A percentile compares a stretch with the other conserved stretches of the same genome.
Conservation (phyloP, 768 basidiomycete genomes). For the Daedalea quercina region DNA sequence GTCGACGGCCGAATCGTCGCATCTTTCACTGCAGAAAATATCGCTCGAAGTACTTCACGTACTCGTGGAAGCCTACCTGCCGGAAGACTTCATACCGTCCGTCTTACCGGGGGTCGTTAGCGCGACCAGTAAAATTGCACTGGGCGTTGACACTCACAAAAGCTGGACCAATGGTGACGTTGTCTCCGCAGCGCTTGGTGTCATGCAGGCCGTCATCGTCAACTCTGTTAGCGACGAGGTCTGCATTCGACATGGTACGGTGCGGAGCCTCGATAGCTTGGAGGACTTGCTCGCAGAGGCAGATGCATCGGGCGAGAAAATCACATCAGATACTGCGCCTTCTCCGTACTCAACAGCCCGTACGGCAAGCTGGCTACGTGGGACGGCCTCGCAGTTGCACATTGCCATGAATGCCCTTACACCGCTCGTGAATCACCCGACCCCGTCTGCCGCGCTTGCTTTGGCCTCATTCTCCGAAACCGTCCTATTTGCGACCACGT, state of each 20-base stretch:
- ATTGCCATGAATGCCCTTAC: constrained; percentile 76
- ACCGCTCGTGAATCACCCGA: constrained; percentile 66
- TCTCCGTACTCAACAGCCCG: constrained; percentile 46
- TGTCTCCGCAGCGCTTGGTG: constrained; percentile 49
- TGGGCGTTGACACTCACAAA: constrained; percentile 45
- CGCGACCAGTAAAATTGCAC: constrained; percentile 62
- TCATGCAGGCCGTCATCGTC: constrained; percentile 49
- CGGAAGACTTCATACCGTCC: constrained; percentile 51
- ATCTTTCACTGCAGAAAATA: constrained; percentile 52
- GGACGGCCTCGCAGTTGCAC: constrained; percentile 75
- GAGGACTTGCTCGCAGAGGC: constrained; percentile 44
- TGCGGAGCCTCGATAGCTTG: constrained; percentile 48
- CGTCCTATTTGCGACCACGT: constrained; percentile 46
- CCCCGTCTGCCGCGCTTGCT: constrained; percentile 52
- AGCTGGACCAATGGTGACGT: constrained; percentile 71
- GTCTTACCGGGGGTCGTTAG: constrained; percentile 84
- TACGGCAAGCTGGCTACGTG: constrained; percentile 73
- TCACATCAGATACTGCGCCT: neutral
- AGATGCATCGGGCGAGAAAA: neutral
- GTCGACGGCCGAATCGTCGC: constrained; percentile 44
- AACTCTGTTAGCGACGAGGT: constrained; percentile 61
- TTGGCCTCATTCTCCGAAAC: constrained; percentile 48
- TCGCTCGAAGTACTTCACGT: constrained; percentile 54
- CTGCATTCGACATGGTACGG: constrained; percentile 54
- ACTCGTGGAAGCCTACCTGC: constrained; percentile 43